These are phyloP conservation scores for Geotrichum siamense DNA, from an alignment of 1,139 yeast genomes.

Conservation along the genomic window DNA sequence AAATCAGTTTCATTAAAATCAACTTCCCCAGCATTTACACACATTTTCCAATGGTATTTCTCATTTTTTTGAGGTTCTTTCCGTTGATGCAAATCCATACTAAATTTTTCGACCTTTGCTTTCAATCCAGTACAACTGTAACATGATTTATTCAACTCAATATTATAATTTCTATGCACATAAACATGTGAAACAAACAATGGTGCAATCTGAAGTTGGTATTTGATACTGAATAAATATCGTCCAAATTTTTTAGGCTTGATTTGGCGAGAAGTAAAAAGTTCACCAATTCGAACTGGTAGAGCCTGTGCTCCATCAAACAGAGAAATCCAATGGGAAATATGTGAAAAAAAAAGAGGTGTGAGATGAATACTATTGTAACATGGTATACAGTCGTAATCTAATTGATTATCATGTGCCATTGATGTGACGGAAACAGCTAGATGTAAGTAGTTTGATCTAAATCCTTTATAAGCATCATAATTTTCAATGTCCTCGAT, in stretches of 20 bases:
- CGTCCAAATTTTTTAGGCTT: slow-evolving; percentile 57
- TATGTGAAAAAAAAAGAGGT: slow-evolving; percentile 60
- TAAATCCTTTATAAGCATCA: slow-evolving; percentile 72
- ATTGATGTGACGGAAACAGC: slow-evolving; percentile 60
- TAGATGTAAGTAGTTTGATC: slow-evolving; percentile 74
- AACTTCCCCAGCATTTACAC: slow-evolving; percentile 70
- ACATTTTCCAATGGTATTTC: slow-evolving; percentile 54
- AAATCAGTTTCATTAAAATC: slow-evolving; percentile 66
- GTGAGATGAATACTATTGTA: slow-evolving; percentile 71
- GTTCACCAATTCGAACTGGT: slow-evolving; percentile 65
- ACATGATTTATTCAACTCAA: not conserved
- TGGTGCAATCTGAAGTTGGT: slow-evolving; percentile 67
- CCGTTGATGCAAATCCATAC: slow-evolving; percentile 78
- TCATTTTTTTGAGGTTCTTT: slow-evolving; percentile 49
- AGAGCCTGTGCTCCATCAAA: slow-evolving; percentile 63
- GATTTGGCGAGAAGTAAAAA: slow-evolving; percentile 42
- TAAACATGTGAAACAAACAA: slow-evolving; percentile 66
- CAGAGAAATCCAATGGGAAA: slow-evolving; percentile 76
- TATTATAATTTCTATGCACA: slow-evolving; percentile 28
- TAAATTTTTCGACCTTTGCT: slow-evolving; percentile 56
- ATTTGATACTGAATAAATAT: slow-evolving; percentile 72
- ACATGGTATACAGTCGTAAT: not conserved
- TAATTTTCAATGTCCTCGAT: slow-evolving; percentile 42
- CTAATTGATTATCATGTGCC: slow-evolving; percentile 13
- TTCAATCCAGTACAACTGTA: slow-evolving; percentile 72